These are phyloP conservation scores for Conidiobolus incongruus DNA, from an alignment of 371 early-diverging fungal genomes.

Conservation along the genomic window DNA sequence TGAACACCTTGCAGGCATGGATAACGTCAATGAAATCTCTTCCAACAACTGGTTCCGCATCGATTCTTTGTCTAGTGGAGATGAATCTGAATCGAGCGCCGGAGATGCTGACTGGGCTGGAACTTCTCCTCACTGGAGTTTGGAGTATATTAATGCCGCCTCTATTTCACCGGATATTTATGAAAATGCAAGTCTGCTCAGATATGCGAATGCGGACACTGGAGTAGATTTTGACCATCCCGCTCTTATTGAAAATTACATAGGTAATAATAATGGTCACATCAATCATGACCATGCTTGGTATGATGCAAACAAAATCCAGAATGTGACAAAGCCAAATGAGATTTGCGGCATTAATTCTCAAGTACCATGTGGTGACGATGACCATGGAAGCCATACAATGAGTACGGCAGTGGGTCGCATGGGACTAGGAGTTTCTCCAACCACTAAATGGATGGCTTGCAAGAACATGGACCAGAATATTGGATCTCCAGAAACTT, in stretches of 20 bases:
- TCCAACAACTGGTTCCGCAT: background rate
- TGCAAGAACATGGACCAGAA: conserved; percentile 2
- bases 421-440: background rate
- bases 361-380: background rate
- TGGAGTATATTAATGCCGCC: conserved; percentile 1
- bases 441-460: conserved; percentile 2
- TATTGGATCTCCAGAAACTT: background rate
- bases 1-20: background rate
- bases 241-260: conserved; percentile 28
- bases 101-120: background rate
- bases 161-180: background rate
- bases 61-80: too few species aligned
- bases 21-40: conserved; percentile 1
- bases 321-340: background rate
- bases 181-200: background rate
- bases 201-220: conserved; percentile 16
- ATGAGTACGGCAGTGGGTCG: background rate
- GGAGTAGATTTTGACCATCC: conserved; percentile 42
- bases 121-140: background rate
- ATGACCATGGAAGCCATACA: conserved; percentile 4
- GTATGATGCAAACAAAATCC: background rate
- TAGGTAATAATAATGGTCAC: background rate
- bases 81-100: background rate
- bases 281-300: conserved; percentile 1
- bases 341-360: background rate